Evolutionary conservation across 352 stramenopile species (phyloP).

Genomic region (Globisporangium parvum): DNA sequence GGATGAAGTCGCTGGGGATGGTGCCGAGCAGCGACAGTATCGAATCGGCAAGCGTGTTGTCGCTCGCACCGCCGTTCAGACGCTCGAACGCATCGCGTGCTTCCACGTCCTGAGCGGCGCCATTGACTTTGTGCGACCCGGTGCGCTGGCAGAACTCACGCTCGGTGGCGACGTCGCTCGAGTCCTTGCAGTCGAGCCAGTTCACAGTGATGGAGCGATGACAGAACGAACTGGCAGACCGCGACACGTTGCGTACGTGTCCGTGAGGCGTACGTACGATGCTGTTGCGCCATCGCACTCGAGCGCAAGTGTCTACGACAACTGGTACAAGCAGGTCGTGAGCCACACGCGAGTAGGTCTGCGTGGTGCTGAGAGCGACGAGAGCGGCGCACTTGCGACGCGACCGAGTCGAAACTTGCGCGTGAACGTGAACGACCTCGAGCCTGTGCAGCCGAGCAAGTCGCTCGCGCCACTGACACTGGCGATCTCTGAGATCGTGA

Average conservation of each 20-base stretch:
- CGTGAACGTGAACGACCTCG: constrained; percentile 12
- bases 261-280: background rate
- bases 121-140: constrained; percentile 35
- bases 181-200: background rate
- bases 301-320: background rate
- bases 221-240: background rate
- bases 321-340: constrained; percentile 4
- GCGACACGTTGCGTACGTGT: constrained; percentile 3
- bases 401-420: constrained; percentile 6
- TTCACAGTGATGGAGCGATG: background rate
- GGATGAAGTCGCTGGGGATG: too few relatives aligned
- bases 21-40: background rate
- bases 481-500: background rate
- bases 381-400: background rate
- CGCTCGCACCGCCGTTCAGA: constrained; percentile 7
- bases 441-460: constrained; percentile 3
- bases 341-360: background rate
- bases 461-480: background rate
- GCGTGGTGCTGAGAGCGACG: background rate
- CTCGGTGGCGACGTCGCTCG: constrained; percentile 22
- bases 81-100: constrained; percentile 23
- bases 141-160: constrained; percentile 22
- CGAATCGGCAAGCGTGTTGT: constrained; percentile 22
- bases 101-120: constrained; percentile 26
- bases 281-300: background rate